Conservation (phyloP, 441 rosid genomes). For the Brassica hybrid region DNA sequence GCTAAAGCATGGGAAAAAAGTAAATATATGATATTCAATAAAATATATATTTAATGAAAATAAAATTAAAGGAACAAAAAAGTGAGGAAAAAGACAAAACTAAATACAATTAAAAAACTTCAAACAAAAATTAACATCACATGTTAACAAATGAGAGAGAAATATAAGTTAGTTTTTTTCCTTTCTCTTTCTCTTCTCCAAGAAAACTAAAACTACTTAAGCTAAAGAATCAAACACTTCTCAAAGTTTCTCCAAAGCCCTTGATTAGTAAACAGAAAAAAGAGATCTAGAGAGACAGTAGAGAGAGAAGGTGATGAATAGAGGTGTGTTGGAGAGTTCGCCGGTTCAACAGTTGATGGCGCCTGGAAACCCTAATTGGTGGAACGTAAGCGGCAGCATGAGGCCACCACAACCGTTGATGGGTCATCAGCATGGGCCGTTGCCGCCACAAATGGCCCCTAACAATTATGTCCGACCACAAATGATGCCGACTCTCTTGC, state of each 20-base stretch:
- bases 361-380: constrained; percentile 84
- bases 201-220: constrained; percentile 51
- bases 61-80: constrained; percentile 44
- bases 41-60: constrained; percentile 36
- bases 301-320: constrained; percentile 57
- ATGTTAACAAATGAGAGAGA: constrained; percentile 45
- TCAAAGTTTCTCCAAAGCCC: constrained; percentile 55
- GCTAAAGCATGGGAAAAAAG: constrained; percentile 76
- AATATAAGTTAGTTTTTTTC: constrained; percentile 25
- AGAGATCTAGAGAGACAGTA: constrained; percentile 33
- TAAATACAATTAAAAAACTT: constrained; percentile 30
- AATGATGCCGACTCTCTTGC: constrained; percentile 52
- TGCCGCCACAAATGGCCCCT: constrained; percentile 39
- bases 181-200: constrained; percentile 60
- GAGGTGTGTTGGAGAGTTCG: constrained; percentile 79
- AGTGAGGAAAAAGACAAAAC: constrained; percentile 46
- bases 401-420: constrained; percentile 58
- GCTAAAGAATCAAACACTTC: constrained; percentile 47
- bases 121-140: constrained; percentile 47
- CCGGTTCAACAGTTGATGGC: constrained; percentile 86
- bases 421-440: constrained; percentile 44
- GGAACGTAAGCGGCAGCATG: constrained; percentile 67
- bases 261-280: constrained; percentile 46
- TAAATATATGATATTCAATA: constrained; percentile 46
- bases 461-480: constrained; percentile 42